phyloP scores from a whole-genome alignment of 164 flowering plant species.

The Echeveria elegans region DNA sequence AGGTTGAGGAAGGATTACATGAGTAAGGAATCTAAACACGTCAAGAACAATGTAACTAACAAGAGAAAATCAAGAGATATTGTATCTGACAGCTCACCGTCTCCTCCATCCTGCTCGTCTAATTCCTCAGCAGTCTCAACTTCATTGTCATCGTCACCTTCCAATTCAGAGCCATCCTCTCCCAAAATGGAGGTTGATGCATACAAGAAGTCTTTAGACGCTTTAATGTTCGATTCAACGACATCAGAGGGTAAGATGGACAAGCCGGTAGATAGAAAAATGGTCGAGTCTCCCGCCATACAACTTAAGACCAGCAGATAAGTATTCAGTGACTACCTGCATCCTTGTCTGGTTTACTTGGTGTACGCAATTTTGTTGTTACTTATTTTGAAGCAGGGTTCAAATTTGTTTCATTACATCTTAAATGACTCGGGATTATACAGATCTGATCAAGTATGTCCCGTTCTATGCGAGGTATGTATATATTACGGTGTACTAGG shows the following conservation, averaged over 20 bases:
- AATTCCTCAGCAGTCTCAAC: conserved; percentile 12
- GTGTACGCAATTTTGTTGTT: conserved; percentile 3
- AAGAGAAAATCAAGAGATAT: conserved; percentile 38
- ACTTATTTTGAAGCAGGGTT: background rate
- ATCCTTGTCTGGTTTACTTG: background rate
- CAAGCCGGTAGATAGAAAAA: background rate
- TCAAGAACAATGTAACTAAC: conserved; percentile 16
- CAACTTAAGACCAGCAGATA: conserved; percentile 18
- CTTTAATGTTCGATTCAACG: background rate
- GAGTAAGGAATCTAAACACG: conserved; percentile 21
- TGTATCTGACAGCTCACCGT: conserved; percentile 18
- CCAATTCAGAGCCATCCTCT: conserved; percentile 21
- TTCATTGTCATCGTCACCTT: conserved; percentile 15
- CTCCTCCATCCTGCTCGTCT: conserved; percentile 18
- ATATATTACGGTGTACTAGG: background rate
- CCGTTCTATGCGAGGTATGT: background rate
- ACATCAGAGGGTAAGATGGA: background rate
- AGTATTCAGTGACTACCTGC: background rate
- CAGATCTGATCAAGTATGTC: conserved; percentile 1
- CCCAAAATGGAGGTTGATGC: conserved; percentile 15
- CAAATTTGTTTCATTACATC: background rate
- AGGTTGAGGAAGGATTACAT: conserved; percentile 34
- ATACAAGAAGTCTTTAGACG: background rate
- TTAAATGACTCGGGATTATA: background rate
- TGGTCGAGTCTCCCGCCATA: conserved; percentile 27